Base-by-base conservation (phyloP, 2,329 filamentous ascomycete genomes). In the Neophaeococcomyces mojaviensis region DNA sequence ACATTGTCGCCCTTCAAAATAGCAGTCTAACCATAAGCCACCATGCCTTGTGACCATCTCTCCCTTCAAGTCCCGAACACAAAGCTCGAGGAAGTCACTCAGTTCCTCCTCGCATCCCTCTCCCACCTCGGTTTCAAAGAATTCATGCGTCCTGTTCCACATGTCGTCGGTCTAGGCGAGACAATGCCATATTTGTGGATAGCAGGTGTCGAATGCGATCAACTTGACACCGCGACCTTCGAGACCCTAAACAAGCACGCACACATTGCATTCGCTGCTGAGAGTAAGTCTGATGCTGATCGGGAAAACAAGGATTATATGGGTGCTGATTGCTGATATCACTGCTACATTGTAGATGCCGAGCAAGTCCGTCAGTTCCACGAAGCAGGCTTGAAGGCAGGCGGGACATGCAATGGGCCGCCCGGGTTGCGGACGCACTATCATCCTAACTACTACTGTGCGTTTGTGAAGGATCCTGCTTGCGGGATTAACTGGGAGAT, bases 401-500 rank as follows among this genome's bases (percentile, higher is more conserved):
- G 74, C 0, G 73, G 62, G 2, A 67, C 62, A 26, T 67, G 69
- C 53, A 76, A 77, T 52, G 74, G 74, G 3, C 58, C 64, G 13
- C 74, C 74, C 0, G 74, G 74, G 0, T 26, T 64, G 10, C 59
- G 72, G 34, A 48, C 64, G 3, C 58, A 71, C 12, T 76, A 74
- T 54, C 63, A 64, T 36, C 55, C 65, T 12, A 62, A 62, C 4
- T 77, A 77, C 56, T 78, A 76, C 43, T 73, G 58, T 1, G 71
- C 73, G 1, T 78, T 72, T 59, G 63, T 76, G 4, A 56, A 66
- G 33, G 73, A 77, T 53, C 71, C 72, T 1, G 59, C 64, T 12
- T 15, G n/a, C 3, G 73, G 74, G 0, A 77, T 77, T 53, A 77
- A 77, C 51, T 66, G 76, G 36, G 74, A 77, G 59, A 66, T 65